A percentile compares a stretch with the other conserved stretches of the same genome.
These are phyloP conservation scores for Psilocybe sp. DNA, from an alignment of 768 basidiomycete genomes.

Conservation along the genomic window DNA sequence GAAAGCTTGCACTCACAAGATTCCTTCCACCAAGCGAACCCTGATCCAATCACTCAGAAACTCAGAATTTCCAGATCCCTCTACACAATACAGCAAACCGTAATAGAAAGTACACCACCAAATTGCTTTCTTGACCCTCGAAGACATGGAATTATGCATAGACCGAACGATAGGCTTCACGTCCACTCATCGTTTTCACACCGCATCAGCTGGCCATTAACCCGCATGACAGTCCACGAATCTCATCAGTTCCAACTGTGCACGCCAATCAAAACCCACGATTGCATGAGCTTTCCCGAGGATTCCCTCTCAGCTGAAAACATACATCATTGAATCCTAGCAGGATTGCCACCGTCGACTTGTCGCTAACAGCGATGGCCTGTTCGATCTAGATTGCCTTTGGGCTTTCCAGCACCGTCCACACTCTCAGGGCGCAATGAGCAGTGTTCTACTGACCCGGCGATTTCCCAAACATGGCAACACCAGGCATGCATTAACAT, in stretches of 20 bases:
- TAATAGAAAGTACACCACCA: conserved; percentile 19
- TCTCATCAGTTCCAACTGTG: background rate
- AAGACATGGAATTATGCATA: too few species aligned
- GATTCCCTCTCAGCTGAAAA: conserved; percentile 15
- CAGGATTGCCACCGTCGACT: conserved; percentile 10
- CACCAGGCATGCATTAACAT: too few species aligned
- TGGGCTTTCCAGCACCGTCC: conserved; percentile 20
- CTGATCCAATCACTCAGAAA: conserved; percentile 25
- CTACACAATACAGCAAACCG: conserved; percentile 22
- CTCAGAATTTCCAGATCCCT: conserved; percentile 30
- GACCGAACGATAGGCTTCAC: too few species aligned
- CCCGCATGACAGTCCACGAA: background rate
- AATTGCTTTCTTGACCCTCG: too few species aligned
- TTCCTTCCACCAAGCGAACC: conserved; percentile 18
- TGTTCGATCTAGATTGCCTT: conserved; percentile 26
- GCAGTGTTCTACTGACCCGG: too few species aligned
- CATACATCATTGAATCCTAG: conserved; percentile 3
- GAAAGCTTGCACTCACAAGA: conserved; percentile 19
- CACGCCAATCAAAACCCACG: conserved; percentile 24
- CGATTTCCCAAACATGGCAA: too few species aligned
- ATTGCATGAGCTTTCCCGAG: conserved; percentile 19
- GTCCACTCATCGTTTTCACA: too few species aligned
- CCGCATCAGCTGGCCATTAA: conserved; percentile 1
- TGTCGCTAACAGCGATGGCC: conserved; percentile 6
- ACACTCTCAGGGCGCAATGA: too few species aligned